phyloP scores from a whole-genome alignment of 192 early-diverging fungal genomes.

The Coemansia sp. region DNA sequence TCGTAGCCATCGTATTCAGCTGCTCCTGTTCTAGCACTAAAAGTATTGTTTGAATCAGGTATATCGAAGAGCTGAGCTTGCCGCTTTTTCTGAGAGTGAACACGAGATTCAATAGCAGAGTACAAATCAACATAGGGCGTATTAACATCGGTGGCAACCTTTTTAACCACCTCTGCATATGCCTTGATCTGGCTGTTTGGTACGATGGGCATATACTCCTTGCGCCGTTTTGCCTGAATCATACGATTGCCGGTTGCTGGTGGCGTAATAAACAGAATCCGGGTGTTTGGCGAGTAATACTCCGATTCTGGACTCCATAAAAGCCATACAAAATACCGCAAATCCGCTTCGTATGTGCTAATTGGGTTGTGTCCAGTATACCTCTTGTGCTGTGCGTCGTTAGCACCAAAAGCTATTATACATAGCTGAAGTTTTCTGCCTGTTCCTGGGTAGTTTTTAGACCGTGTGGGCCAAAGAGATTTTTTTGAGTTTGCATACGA shows the following conservation, averaged over 20 bases:
- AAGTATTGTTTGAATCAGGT: background rate
- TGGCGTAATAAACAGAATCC: constrained; percentile 67
- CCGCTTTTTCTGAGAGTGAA: background rate
- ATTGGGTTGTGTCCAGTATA: constrained; percentile 57
- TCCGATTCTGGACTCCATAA: constrained; percentile 56
- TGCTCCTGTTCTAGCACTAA: background rate
- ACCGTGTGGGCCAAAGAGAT: constrained; percentile 1
- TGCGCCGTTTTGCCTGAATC: constrained; percentile 7
- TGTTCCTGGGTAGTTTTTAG: constrained; percentile 1
- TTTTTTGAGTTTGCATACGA: background rate
- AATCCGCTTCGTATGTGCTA: constrained; percentile 55
- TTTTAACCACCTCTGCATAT: constrained; percentile 53
- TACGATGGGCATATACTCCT: constrained; percentile 16
- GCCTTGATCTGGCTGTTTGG: background rate
- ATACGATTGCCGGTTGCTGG: constrained; percentile 60
- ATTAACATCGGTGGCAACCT: constrained; percentile 41
- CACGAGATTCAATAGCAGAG: constrained; percentile 36
- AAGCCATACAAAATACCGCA: constrained; percentile 57
- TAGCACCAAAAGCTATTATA: constrained; percentile 73
- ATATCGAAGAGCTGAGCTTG: too few species aligned
- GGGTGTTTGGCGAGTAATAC: constrained; percentile 58
- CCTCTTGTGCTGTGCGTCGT: constrained; percentile 62
- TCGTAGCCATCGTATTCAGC: constrained; percentile 22
- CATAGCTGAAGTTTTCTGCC: constrained; percentile 1
- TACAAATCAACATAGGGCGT: constrained; percentile 34